Percentiles rank a stretch among this genome's conserved stretches.
Conservation (phyloP, 2,329 filamentous ascomycete species). For the Penicillium fuscoglaucum region DNA sequence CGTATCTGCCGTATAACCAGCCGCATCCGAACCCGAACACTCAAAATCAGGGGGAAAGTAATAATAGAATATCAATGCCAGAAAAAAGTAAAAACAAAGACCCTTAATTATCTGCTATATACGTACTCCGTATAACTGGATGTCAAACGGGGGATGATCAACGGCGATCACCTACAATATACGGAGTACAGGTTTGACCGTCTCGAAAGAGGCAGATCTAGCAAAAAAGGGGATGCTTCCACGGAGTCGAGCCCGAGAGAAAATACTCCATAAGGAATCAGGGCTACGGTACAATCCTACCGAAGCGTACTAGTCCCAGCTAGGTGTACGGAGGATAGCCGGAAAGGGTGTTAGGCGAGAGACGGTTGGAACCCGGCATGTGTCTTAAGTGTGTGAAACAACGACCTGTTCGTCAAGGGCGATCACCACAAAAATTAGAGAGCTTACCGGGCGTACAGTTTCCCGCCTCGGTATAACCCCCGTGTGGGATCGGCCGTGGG, state of each 20-base stretch:
- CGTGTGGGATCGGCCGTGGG: slow-evolving; percentile 19
- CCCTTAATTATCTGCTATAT: slow-evolving; percentile 10
- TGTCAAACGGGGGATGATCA: slow-evolving; percentile 15
- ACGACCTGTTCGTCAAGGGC: slow-evolving; percentile 19
- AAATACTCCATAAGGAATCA: background rate
- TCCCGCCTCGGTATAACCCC: slow-evolving; percentile 23
- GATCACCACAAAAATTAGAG: background rate
- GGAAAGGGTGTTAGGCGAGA: background rate
- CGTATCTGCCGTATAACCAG: background rate
- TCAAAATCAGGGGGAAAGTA: slow-evolving; percentile 8
- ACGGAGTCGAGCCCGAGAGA: background rate
- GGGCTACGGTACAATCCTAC: background rate
- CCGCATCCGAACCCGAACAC: background rate
- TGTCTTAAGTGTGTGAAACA: slow-evolving; percentile 20
- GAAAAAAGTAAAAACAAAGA: slow-evolving; percentile 2
- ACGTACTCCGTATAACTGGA: slow-evolving; percentile 4
- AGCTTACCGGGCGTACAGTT: slow-evolving; percentile 2
- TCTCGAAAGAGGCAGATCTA: slow-evolving; percentile 2
- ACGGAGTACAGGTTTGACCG: background rate
- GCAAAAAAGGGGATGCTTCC: background rate
- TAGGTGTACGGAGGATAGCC: background rate
- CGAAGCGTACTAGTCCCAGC: background rate
- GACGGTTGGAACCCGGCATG: slow-evolving; percentile 4
- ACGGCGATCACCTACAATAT: slow-evolving; percentile 8
- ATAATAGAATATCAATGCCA: slow-evolving; percentile 2